Evolutionary conservation across 306 rosid genomes (phyloP), one percentile per base, ranked within the genome.

Genomic region (Pyrus pyrifolia): DNA sequence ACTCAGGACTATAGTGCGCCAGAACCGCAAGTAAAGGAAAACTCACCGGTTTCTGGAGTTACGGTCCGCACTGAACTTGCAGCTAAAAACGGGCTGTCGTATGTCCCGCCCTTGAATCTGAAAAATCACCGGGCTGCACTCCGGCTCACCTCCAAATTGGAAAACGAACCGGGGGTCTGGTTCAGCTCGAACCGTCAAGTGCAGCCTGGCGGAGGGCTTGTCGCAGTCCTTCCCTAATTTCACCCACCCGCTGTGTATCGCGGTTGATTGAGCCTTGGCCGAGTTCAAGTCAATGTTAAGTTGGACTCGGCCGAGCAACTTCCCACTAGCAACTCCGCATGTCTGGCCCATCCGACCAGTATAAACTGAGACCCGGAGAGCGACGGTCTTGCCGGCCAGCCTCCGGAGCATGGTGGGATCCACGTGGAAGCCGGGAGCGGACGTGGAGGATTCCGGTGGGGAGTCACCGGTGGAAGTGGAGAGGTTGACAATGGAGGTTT

Each of bases 111-210:
- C 97, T 58, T 89, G 98, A 88, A 92, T 85, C 89, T 90, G 97
- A 11, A 83, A 95, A 78, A 95, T 90, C 40, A 95, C 98, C 0
- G 97, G 98, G 69, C 97, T 92, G 38, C 97, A 90, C 81, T 95
- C 98, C 83, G 98, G 98, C 74, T 95, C 98, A 1, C 97, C 97
- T 0, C 89, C 97, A 81, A 92, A 95, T 68, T 95, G 96, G 5
- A 95, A 95, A 11, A 95, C 90, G 58, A 89, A 95, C 21, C 98
- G 91, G 0, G 98, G 98, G 53, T 92, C 97, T 57, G 93, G 97
- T 83, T 95, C 97, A 4, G 92, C 80, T 76, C 96, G 91, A 46
- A 92, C 86, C 66, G 68, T 77, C 13, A 92, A 10, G 81, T 95
- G 98, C 27, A 95, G 55, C 67, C 82, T 78, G 11, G 88, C 85